Evolutionary conservation across 148 eudicot genomes (phyloP).

Genomic region (Diospyros lotus): DNA sequence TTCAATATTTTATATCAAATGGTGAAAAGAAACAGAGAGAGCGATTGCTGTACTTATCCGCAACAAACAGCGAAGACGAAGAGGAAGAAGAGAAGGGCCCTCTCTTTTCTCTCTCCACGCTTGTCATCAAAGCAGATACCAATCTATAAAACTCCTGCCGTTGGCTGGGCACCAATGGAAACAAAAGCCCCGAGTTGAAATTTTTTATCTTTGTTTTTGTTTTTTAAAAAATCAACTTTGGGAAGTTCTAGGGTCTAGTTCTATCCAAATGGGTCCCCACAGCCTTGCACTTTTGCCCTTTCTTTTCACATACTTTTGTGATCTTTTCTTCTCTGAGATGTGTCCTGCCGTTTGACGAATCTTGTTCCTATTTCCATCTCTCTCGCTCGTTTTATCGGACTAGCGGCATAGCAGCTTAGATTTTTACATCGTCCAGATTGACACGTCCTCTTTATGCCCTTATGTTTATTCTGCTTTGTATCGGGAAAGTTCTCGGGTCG

Average conservation of each 20-base stretch:
- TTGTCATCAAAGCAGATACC: no score
- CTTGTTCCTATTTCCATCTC: neutral
- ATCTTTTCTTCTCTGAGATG: neutral
- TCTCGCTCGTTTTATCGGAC: neutral
- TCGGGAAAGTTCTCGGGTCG: slow-evolving; percentile 6
- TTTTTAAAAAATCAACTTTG: no score
- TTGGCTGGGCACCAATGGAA: no score
- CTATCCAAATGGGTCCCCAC: slow-evolving; percentile 13
- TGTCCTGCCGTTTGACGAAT: neutral
- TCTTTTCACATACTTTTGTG: neutral
- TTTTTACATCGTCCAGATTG: neutral
- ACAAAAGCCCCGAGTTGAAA: no score
- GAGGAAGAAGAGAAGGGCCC: no score
- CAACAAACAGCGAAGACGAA: no score
- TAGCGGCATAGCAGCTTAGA: neutral
- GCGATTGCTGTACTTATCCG: no score
- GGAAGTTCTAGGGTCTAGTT: neutral
- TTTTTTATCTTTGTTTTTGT: no score
- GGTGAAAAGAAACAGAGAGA: no score
- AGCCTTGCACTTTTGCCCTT: slow-evolving; percentile 11
- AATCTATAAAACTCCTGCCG: no score
- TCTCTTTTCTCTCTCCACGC: no score
- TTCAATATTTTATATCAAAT: no score
- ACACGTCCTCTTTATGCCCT: neutral
- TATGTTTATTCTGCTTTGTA: neutral